A percentile compares a stretch with the other conserved stretches of the same genome.
phyloP scores from a whole-genome alignment of 352 stramenopile genomes.

The Phytophthora rubi region DNA sequence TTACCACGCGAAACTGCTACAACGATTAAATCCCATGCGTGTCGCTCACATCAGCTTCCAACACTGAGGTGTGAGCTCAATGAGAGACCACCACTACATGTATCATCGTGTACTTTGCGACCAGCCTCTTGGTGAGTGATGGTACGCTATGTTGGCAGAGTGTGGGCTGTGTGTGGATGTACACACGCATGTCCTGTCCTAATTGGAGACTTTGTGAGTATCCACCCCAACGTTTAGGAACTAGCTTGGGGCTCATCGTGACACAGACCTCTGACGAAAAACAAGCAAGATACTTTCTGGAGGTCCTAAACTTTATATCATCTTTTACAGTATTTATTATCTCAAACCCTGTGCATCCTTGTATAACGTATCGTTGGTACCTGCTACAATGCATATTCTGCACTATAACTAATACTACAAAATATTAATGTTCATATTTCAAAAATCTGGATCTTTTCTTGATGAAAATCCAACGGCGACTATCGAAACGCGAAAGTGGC shows the following conservation, averaged over 20 bases:
- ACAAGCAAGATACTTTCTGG: too few species aligned
- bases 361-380: too few species aligned
- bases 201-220: not conserved
- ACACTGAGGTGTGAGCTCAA: not conserved
- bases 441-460: slow-evolving; percentile 25
- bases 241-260: too few species aligned
- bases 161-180: slow-evolving; percentile 3
- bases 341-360: too few species aligned
- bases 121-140: slow-evolving; percentile 14
- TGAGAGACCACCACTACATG: not conserved
- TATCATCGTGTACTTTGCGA: not conserved
- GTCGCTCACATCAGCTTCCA: not conserved
- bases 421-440: not conserved
- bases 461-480: slow-evolving; percentile 32
- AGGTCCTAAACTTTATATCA: too few species aligned
- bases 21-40: not conserved
- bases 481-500: slow-evolving; percentile 19
- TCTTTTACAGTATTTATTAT: too few species aligned
- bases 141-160: slow-evolving; percentile 6
- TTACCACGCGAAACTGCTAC: not conserved
- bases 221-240: not conserved
- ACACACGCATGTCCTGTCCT: not conserved
- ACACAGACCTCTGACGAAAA: too few species aligned
- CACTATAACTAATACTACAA: not conserved
- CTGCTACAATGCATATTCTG: too few species aligned